A percentile compares a stretch with the other conserved stretches of the same genome.
These are phyloP conservation scores for Datura wrightii DNA, from an alignment of 257 asterid species.

Conservation along the genomic window DNA sequence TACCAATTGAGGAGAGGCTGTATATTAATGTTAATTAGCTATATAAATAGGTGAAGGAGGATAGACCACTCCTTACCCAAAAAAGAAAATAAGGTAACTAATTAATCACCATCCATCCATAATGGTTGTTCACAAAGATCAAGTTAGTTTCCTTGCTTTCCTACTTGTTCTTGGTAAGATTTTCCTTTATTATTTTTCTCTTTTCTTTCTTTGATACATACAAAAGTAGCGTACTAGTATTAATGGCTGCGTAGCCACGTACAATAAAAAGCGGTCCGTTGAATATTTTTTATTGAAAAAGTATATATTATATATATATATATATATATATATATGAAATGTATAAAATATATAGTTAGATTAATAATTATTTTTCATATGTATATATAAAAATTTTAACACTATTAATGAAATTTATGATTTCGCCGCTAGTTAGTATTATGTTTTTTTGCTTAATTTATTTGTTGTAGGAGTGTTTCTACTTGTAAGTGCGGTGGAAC, in stretches of 20 bases:
- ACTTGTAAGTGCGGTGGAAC: not conserved
- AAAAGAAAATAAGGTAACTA: not conserved
- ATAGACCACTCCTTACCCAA: not conserved
- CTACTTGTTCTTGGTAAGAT: slow-evolving; percentile 18
- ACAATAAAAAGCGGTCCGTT: too few species aligned
- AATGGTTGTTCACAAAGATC: slow-evolving; percentile 23
- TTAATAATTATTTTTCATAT: too few species aligned
- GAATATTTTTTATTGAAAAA: too few species aligned
- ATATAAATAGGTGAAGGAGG: not conserved
- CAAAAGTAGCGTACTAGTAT: too few species aligned
- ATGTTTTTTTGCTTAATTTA: not conserved
- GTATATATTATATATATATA: not conserved
- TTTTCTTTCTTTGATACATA: not conserved
- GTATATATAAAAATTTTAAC: too few species aligned
- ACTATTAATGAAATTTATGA: too few species aligned
- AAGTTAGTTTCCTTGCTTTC: slow-evolving; percentile 21
- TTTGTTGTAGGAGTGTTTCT: not conserved
- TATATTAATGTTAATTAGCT: not conserved
- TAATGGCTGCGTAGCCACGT: too few species aligned
- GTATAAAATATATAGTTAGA: too few species aligned
- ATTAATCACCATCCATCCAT: not conserved
- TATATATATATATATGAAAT: not conserved
- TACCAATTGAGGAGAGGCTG: not conserved
- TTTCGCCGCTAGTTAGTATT: too few species aligned
- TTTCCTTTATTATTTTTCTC: not conserved